Evolutionary conservation across 257 asterid genomes (phyloP), one percentile per base, ranked within the genome.

Genomic region (Thymus mandschuricus): DNA sequence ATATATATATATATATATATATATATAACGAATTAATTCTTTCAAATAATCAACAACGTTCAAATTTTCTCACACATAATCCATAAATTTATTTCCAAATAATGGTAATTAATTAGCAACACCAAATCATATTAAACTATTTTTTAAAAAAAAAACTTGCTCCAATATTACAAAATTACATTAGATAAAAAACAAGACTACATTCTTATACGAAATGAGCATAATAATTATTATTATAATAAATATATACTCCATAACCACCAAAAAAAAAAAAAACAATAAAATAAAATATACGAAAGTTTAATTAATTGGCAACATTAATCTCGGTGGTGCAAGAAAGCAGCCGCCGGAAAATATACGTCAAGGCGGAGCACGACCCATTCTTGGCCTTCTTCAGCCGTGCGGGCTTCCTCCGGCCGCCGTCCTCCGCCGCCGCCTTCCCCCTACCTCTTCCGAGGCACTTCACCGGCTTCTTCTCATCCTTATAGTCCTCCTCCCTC

Each of bases 271-370:
- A 8, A 13, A 9, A 8, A 52, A n/a, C 6, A 50, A 13, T 12
- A 49, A 48, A 50, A 13, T 0, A 3, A 38, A 63, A 50, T 1
- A 29, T 10, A 40, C 1, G 7, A 63, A 15, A 76, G 41, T 1
- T 2, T 10, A 66, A 21, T 78, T 71, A 91, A 80, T 85, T 79
- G 75, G 73, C 96, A 75, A 89, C 96, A 69, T 92, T 90, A 70
- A 92, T 73, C 79, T 89, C 78, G 51, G 93, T 84, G 57, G 98
- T 89, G 87, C 98, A 92, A 45, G 86, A 88, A 9, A 92, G 80
- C 85, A 92, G 28, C 76, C 86, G 76, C 83, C 89, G 88, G 86
- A 87, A 92, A 74, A 89, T 79, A 12, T 88, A 81, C 1, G 76
- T 74, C 34, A 89, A 51, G 72, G 85, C 89, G 29, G 83, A 72